Conservation (phyloP, 2,329 filamentous ascomycete genomes). For the Pseudogymnoascus sp. region DNA sequence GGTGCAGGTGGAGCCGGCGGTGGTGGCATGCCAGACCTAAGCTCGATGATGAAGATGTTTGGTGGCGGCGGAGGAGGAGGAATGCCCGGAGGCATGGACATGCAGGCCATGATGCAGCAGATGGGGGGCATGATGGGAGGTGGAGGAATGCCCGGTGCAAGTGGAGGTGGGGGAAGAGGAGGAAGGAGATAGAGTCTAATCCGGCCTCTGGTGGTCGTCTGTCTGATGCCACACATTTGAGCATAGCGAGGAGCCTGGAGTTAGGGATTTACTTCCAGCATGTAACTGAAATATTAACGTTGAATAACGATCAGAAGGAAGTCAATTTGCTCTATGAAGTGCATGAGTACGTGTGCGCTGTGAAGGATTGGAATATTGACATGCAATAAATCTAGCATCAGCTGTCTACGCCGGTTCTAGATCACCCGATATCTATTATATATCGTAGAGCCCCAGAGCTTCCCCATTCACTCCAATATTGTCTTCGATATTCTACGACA, state of each 20-base stretch:
- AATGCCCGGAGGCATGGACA: constrained; percentile 54
- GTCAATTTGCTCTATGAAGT: neutral
- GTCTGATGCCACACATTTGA: neutral
- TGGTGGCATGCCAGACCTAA: constrained; percentile 70
- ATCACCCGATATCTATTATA: neutral
- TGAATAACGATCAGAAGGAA: neutral
- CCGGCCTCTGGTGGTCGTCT: neutral
- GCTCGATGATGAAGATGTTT: constrained; percentile 86
- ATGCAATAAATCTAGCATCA: neutral
- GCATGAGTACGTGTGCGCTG: neutral
- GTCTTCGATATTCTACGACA: neutral
- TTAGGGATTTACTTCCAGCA: constrained; percentile 2
- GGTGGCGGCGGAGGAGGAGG: constrained; percentile 55
- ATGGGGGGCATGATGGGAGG: constrained; percentile 46
- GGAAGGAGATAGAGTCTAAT: constrained; percentile 16
- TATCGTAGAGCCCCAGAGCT: neutral
- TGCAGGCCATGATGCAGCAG: constrained; percentile 73
- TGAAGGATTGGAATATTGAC: neutral
- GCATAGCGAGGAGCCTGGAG: constrained; percentile 13
- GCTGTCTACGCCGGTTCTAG: neutral
- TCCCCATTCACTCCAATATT: neutral
- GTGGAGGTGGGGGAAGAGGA: constrained; percentile 24
- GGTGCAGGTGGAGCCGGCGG: constrained; percentile 54
- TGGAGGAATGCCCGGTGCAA: constrained; percentile 39
- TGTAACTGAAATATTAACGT: constrained; percentile 4